These are phyloP conservation scores for Penicillium maclennaniae DNA, from an alignment of 495 filamentous ascomycete genomes.

Conservation along the genomic window DNA sequence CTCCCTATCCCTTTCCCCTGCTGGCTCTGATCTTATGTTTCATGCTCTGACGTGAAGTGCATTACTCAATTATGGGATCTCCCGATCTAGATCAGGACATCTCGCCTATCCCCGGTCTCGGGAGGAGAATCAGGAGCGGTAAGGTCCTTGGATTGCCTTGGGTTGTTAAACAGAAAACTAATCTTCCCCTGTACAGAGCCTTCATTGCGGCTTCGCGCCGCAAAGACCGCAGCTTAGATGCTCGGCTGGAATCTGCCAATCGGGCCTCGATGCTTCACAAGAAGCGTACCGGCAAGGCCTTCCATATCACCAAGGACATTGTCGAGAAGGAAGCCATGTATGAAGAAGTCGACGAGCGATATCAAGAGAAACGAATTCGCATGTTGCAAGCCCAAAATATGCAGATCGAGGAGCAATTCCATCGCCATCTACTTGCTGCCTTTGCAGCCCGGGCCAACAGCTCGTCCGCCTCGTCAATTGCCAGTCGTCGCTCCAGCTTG, in stretches of 20 bases:
- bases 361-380: slow-evolving; percentile 42
- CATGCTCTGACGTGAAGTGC: not conserved
- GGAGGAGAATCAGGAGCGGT: slow-evolving; percentile 91
- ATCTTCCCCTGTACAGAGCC: slow-evolving; percentile 58
- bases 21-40: not conserved
- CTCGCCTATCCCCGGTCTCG: slow-evolving; percentile 37
- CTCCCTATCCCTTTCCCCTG: no score
- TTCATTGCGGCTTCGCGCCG: slow-evolving; percentile 94
- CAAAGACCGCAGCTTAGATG: slow-evolving; percentile 84
- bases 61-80: slow-evolving; percentile 15
- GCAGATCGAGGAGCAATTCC: slow-evolving; percentile 42
- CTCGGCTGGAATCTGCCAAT: slow-evolving; percentile 81
- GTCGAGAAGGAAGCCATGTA: slow-evolving; percentile 96
- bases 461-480: slow-evolving; percentile 15
- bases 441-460: slow-evolving; percentile 27
- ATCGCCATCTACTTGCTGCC: slow-evolving; percentile 36
- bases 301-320: slow-evolving; percentile 83
- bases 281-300: slow-evolving; percentile 75
- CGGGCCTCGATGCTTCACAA: slow-evolving; percentile 88
- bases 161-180: no score
- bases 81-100: slow-evolving; percentile 35
- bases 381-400: slow-evolving; percentile 43
- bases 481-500: slow-evolving; percentile 23
- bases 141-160: slow-evolving; percentile 20
- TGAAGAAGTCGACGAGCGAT: slow-evolving; percentile 83